Conservation (phyloP, 169 alveolate species). For the Cryptosporidium muris region DNA sequence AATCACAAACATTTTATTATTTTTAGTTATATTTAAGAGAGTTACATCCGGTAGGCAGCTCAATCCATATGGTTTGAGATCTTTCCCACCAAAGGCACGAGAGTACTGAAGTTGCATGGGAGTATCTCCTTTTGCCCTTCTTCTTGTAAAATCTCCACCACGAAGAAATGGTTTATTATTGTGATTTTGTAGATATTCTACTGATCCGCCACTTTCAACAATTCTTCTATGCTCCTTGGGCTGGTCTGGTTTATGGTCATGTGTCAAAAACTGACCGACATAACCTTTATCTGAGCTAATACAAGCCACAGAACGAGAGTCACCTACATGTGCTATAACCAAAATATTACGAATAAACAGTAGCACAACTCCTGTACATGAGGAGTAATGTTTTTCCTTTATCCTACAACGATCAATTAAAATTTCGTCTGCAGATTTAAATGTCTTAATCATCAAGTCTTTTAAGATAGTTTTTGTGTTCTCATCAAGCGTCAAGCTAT, state of each 20-base stretch:
- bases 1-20: conserved; percentile 73
- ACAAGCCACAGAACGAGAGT: conserved; percentile 40
- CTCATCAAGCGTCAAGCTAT: conserved; percentile 25
- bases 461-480: conserved; percentile 16
- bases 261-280: conserved; percentile 75
- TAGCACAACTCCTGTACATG: conserved; percentile 82
- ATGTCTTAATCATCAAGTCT: conserved; percentile 71
- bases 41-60: conserved; percentile 78
- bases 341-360: conserved; percentile 76
- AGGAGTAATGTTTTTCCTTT: conserved; percentile 78
- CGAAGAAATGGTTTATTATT: conserved; percentile 82
- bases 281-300: conserved; percentile 12
- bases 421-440: conserved; percentile 76
- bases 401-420: conserved; percentile 75
- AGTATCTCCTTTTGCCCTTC: conserved; percentile 82
- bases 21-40: conserved; percentile 60
- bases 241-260: conserved; percentile 81
- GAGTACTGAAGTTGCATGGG: conserved; percentile 86
- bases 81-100: conserved; percentile 84
- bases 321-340: conserved; percentile 81
- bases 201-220: conserved; percentile 56
- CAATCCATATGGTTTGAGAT: conserved; percentile 80
- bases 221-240: conserved; percentile 79
- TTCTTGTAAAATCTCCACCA: conserved; percentile 82
- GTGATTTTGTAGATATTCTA: conserved; percentile 77